Evolutionary conservation across 441 rosid genomes (phyloP), one percentile per base, ranked within the genome.

Genomic region (Geranium incanum): DNA sequence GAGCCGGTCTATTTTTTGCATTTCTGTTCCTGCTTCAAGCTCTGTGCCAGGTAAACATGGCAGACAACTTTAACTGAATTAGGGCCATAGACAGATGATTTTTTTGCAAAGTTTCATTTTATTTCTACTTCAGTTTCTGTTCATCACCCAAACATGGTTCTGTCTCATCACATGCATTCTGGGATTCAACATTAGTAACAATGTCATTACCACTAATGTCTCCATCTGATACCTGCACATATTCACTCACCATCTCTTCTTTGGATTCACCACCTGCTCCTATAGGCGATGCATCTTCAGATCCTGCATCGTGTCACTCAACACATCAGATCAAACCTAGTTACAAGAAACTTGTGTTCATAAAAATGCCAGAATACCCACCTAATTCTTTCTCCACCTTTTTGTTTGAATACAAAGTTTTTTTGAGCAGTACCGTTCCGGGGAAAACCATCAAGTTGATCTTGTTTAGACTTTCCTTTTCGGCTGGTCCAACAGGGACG

Each of bases 381-480:
- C 97, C 89, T 36, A 76, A 69, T 75, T 74, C 68, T 16, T 9
- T 59, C 12, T 78, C 83, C 67, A 83, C 71, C 45, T 77, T 73
- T 43, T 72, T 64, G 65, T 70, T 67, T 70, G 71, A 67, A 68
- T 82, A 75, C 62, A 91, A 81, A 0, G 83, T 68, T 79, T 94
- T 94, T 67, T 81, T 88, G 50, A 94, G 91, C 76, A 88, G 81
- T 38, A 88, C 66, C 1, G 98, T 80, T 52, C 97, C 97, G 5
- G 97, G 98, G 77, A 92, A 89, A 55, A 94, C 94, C 97, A 90
- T 88, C 79, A 92, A 82, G 81, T 90, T 95, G 78, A 88, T 73
- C 75, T 74, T 82, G 66, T 81, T 87, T 43, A 90, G 86, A 70
- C 84, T 76, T 71, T 69, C 78, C 72, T 83, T 89, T 79, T 95